Percentiles rank a stretch among this genome's conserved stretches.
phyloP scores from a whole-genome alignment of 176 grass and related monocot species.

The Oropetium thomaeum region DNA sequence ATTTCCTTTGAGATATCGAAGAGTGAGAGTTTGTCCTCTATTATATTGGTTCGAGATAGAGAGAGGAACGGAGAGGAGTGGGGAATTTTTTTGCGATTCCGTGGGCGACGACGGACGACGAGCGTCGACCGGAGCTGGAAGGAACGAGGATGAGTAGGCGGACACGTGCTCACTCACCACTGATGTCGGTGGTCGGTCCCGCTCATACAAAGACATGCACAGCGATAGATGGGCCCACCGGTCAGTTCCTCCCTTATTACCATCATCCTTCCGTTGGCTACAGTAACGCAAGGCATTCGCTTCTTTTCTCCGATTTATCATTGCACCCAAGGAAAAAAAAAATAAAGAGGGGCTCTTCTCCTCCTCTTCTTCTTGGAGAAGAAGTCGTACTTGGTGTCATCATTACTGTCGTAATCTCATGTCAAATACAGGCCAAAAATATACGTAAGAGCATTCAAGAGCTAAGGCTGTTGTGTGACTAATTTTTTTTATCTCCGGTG shows the following conservation, averaged over 20 bases:
- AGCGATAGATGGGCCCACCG: not conserved
- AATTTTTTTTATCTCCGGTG: not conserved
- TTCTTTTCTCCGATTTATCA: not conserved
- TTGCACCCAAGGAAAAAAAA: not conserved
- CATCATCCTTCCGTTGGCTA: not conserved
- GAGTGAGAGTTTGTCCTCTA: constrained; percentile 24
- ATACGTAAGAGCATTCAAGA: not conserved
- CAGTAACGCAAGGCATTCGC: not conserved
- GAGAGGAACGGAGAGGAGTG: not conserved
- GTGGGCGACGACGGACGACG: constrained; percentile 20
- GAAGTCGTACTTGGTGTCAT: not conserved
- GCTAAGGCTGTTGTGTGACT: not conserved
- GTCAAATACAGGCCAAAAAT: not conserved
- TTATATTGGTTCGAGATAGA: not conserved
- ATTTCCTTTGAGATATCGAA: constrained; percentile 12
- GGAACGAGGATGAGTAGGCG: not conserved
- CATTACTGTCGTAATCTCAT: not conserved
- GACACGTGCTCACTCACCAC: constrained; percentile 32
- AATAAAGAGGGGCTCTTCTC: no score
- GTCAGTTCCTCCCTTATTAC: not conserved
- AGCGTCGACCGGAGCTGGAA: not conserved
- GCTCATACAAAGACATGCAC: not conserved
- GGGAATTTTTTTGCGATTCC: constrained; percentile 40
- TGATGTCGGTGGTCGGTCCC: not conserved
- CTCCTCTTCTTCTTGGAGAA: constrained; percentile 28